Base-by-base conservation (phyloP, 805 yeast genomes). In the Schwanniomyces sp. region DNA sequence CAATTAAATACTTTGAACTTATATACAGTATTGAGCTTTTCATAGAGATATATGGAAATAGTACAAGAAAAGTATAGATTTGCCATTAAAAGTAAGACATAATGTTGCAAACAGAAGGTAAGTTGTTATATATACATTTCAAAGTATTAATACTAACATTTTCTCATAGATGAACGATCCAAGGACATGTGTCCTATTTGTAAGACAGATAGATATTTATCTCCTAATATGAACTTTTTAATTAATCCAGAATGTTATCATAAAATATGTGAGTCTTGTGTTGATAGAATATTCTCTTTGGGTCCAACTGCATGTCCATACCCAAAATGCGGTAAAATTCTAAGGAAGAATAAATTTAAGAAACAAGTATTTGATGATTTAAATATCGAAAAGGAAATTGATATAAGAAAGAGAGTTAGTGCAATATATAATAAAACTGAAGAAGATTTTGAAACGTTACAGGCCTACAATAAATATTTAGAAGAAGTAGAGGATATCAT, bases 251-350 rank as follows among this genome's bases (percentile, higher is more conserved):
- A 94, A 66, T 94, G 99, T 69, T 94, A 94, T 63, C 99, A 94
- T 64, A 92, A 90, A 74, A 92, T 94, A 66, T 94, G 99, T 70
- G 97, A 87, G 57, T 84, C 96, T 1, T 94, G 99, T 70, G 98
- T 92, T 38, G 98, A 94, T 66, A 79, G 99, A 54, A 91, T 94
- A 45, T 94, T 88, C 63, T 82, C 96, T 6, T 72, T 87, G 43
- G 99, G 99, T 3, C 99, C 99, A 0, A 94, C 97, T 0, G 94
- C 91, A 17, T 94, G 99, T 64, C 99, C 99, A 1, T 92, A 91
- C 64, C 87, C 91, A 4, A 84, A 85, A 44, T 94, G 99, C 72
- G 91, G 85, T 48, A 89, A 86, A 72, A 88, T 85, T 9, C 72
- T 94, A 52, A 75, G 99, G 55, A 88, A 88, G 75, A 89, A 89